Base-by-base conservation (phyloP, 2,329 filamentous ascomycete genomes). In the Knufia fluminis region DNA sequence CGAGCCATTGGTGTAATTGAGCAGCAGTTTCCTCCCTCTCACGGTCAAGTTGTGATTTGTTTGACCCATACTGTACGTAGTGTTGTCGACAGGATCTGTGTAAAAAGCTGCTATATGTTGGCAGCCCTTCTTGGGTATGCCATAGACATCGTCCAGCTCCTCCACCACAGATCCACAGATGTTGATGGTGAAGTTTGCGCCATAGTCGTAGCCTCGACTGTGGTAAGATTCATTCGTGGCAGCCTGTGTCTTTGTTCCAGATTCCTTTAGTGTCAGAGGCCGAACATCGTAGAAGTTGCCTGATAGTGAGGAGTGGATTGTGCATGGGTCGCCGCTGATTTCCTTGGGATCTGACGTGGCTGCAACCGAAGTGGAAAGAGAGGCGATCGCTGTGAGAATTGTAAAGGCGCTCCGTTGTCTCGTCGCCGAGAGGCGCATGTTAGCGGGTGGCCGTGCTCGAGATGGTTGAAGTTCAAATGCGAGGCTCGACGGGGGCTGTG, bases 1-100 rank as follows among this genome's bases (percentile, higher is more conserved):
- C 0, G 86, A 91, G 35, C 86, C 86, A 58, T 81, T 77, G 0
- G 77, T 82, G 65, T 91, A 91, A 61, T 88, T 85, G 17, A 91
- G 69, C 10, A 90, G 78, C 2, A 91, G 73, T 64, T 88, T 73
- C 54, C 70, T 69, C 51, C 72, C 72, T 17, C 72, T 69, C 54
- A 74, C 73, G 50, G 74, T 62, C 22, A 68, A 68, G 19, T 69
- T 59, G 0, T 70, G 65, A 35, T 70, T 66, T 62, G 70, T 61
- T 60, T 74, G 66, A 42, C 72, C 61, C 26, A 60, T 54, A 40
- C 57, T 59, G 47, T 54, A 55, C 10, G 55, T 51, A 24, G 53
- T 52, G 16, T 52, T 54, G 12, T 41, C 49, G 8, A 46, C 28
- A 12, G 39, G 35, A 38, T 55, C 61, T 52, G 68, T 64, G 51